These are phyloP conservation scores for Hysterium pulicare DNA, from an alignment of 2,329 filamentous ascomycete genomes.

Conservation along the genomic window DNA sequence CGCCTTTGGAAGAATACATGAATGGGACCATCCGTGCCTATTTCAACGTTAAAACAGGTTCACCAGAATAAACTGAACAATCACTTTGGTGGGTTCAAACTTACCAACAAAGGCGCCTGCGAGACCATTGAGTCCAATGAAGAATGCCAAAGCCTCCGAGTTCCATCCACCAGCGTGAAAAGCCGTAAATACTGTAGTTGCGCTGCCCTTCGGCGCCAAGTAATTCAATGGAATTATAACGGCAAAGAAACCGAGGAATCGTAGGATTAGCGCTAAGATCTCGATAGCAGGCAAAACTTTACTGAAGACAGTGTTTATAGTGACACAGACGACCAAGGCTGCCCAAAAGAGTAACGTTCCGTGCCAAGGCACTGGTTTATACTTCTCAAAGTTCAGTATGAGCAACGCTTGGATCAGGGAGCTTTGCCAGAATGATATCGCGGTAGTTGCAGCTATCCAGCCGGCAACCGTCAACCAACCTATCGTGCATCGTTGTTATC, in stretches of 20 bases:
- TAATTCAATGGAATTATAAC: constrained; percentile 36
- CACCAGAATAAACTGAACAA: too few species aligned
- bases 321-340: constrained; percentile 30
- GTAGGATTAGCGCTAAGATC: constrained; percentile 41
- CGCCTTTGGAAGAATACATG: constrained; percentile 12
- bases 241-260: constrained; percentile 46
- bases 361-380: constrained; percentile 41
- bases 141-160: constrained; percentile 35
- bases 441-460: constrained; percentile 33
- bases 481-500: constrained; percentile 8
- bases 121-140: constrained; percentile 23
- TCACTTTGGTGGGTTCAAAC: too few species aligned
- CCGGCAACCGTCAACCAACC: constrained; percentile 37
- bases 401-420: constrained; percentile 11
- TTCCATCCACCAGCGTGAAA: constrained; percentile 45
- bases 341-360: constrained; percentile 45
- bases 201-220: constrained; percentile 23
- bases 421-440: constrained; percentile 8
- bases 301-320: constrained; percentile 41
- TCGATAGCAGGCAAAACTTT: constrained; percentile 43
- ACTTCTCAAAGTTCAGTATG: constrained; percentile 29
- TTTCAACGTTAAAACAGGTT: constrained; percentile 36
- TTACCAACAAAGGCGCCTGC: not conserved
- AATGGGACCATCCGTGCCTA: constrained; percentile 23
- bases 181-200: constrained; percentile 39